Base-by-base conservation (phyloP, 2,329 filamentous ascomycete genomes). In the Colletotrichum orbiculare region DNA sequence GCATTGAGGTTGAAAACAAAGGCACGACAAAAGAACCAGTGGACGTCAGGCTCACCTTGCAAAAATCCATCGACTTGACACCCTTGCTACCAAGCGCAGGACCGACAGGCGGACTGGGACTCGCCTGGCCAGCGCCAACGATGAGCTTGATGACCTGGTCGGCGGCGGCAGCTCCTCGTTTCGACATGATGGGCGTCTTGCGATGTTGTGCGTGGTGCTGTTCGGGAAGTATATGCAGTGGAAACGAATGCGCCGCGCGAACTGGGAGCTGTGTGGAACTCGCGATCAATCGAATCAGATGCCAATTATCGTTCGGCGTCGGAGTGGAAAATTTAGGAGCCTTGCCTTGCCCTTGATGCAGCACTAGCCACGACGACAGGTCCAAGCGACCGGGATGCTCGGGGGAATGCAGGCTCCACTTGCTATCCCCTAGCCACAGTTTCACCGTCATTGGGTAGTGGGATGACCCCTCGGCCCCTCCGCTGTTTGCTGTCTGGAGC, bases 41-140 rank as follows among this genome's bases (percentile, higher is more conserved):
- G 33, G 34, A 13, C 17, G 15, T 45, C 46, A 60, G 60, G 37
- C 78, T 67, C 67, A 97, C 95, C 87, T 98, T 98, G 89, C 96
- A 98, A 78, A 98, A 99, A 81, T 99, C 96, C 91, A 99, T 99
- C 64, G 92, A 96, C 84, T 99, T 99, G 68, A 99, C 92, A 84
- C 96, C 96, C 84, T 97, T 98, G 78, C 91, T 95, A 81, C 96
- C 96, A 70, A 99, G 87, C 58, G 96, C 96, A 64, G 96, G 96
- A 84, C 96, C 96, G 73, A 99, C 94, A 5, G 96, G 96, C 39
- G 96, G 96, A 80, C 94, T 96, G 37, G 96, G 96, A 73, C 90
- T 95, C 66, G 96, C 96, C 79, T 97, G 93, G 34, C 96, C 96
- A 62, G 96, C 96, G 73, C 95, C 96, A 67, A 99, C 96, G 71